phyloP scores from a whole-genome alignment of 106 monocot genomes.

The Dioscorea zingiberensis region DNA sequence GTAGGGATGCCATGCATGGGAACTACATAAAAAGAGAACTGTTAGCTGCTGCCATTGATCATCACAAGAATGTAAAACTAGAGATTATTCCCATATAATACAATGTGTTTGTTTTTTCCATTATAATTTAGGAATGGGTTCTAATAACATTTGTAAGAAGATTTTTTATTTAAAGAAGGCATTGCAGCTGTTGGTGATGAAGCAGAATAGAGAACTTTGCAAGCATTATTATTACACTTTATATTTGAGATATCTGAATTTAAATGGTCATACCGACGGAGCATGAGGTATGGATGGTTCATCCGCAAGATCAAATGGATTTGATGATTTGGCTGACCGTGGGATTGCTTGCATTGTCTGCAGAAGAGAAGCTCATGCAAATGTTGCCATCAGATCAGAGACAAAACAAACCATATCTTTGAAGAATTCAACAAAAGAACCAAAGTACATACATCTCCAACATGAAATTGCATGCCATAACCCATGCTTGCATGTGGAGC shows the following conservation, averaged over 20 bases:
- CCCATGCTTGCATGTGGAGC: constrained; percentile 47
- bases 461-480: constrained; percentile 76
- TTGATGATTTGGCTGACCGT: constrained; percentile 41
- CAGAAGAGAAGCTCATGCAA: not conserved
- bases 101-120: too few species aligned
- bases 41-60: too few species aligned
- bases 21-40: constrained; percentile 26
- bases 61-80: too few species aligned
- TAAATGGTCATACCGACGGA: constrained; percentile 33
- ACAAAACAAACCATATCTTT: not conserved
- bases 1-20: constrained; percentile 42
- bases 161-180: too few species aligned
- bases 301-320: constrained; percentile 72
- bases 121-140: too few species aligned
- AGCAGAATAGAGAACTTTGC: too few species aligned
- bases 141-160: too few species aligned
- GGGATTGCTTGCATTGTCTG: constrained; percentile 49
- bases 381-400: too few species aligned
- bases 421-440: not conserved
- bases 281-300: constrained; percentile 35
- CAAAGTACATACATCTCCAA: constrained; percentile 28
- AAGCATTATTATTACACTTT: not conserved
- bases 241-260: not conserved
- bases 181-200: too few species aligned
- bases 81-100: too few species aligned